phyloP scores from a whole-genome alignment of 208 protist genomes.

The Herpetomonas muscarum region DNA sequence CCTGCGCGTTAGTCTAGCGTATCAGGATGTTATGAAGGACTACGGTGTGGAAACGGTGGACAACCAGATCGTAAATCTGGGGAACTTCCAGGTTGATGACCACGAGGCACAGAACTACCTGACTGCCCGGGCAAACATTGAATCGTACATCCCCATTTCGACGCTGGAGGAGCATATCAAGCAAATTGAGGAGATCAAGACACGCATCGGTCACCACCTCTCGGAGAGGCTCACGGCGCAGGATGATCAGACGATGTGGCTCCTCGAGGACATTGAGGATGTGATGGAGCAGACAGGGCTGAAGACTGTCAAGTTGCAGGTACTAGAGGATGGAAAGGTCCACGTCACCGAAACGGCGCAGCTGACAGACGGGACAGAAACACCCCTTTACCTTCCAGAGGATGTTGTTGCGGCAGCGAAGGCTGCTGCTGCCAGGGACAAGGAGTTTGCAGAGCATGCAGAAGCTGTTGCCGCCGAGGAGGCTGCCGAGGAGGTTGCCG shows the following conservation, averaged over 20 bases:
- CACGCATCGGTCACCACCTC: constrained; percentile 57
- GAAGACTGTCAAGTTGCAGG: constrained; percentile 65
- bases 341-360: constrained; percentile 32
- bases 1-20: constrained; percentile 70
- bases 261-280: constrained; percentile 87
- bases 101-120: constrained; percentile 81
- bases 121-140: constrained; percentile 50
- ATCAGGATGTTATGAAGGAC: constrained; percentile 86
- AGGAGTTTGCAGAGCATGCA: constrained; percentile 1
- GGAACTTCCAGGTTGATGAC: constrained; percentile 73
- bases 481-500: background rate
- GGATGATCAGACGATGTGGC: constrained; percentile 72
- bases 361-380: constrained; percentile 77
- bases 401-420: background rate
- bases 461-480: background rate
- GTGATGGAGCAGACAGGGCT: constrained; percentile 73
- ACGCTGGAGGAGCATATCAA: constrained; percentile 81
- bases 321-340: constrained; percentile 64
- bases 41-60: constrained; percentile 83
- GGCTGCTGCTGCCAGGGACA: background rate
- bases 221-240: constrained; percentile 53
- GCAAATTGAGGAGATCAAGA: constrained; percentile 67
- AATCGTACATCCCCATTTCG: constrained; percentile 77
- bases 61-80: constrained; percentile 80
- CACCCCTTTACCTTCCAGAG: constrained; percentile 48